Conservation (phyloP, 768 basidiomycete genomes). For the Crassisporium funariophilum region DNA sequence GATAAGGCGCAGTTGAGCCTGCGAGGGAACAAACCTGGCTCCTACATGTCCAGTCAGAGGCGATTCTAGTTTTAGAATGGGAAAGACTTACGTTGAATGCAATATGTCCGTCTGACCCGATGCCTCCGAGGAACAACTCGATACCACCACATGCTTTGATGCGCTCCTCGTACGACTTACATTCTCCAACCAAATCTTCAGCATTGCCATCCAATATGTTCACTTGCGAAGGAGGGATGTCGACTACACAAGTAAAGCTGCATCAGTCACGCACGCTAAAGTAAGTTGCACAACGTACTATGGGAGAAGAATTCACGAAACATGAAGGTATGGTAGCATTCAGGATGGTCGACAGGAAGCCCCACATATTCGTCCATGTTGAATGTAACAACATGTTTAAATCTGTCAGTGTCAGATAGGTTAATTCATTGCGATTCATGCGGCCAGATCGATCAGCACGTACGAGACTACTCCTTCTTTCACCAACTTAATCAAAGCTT, state of each 20-base stretch:
- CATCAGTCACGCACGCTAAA: neutral
- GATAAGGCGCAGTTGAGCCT: no score
- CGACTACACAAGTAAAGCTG: conserved; percentile 45
- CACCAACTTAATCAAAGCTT: conserved; percentile 73
- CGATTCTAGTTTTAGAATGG: neutral
- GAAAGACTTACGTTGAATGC: conserved; percentile 73
- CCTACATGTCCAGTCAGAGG: conserved; percentile 33
- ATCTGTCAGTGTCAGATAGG: conserved; percentile 46
- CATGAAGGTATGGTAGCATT: conserved; percentile 95
- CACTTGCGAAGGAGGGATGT: conserved; percentile 77
- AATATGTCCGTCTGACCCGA: conserved; percentile 92
- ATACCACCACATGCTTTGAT: conserved; percentile 83
- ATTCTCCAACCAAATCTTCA: conserved; percentile 75
- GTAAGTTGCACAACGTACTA: conserved; percentile 42
- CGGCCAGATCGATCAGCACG: neutral
- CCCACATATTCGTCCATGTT: conserved; percentile 96
- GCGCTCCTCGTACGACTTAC: conserved; percentile 74
- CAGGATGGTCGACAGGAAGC: conserved; percentile 76
- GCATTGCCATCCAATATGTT: conserved; percentile 86
- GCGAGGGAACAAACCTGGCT: conserved; percentile 78
- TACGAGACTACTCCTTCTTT: conserved; percentile 72
- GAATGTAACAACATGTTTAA: conserved; percentile 85
- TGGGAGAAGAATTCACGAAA: conserved; percentile 91
- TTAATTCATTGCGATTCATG: no score
- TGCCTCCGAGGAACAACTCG: conserved; percentile 92